Percentiles rank a stretch among this genome's conserved stretches.
phyloP scores from a whole-genome alignment of 2,329 filamentous ascomycete genomes.

The Hymenoscyphus repandus region DNA sequence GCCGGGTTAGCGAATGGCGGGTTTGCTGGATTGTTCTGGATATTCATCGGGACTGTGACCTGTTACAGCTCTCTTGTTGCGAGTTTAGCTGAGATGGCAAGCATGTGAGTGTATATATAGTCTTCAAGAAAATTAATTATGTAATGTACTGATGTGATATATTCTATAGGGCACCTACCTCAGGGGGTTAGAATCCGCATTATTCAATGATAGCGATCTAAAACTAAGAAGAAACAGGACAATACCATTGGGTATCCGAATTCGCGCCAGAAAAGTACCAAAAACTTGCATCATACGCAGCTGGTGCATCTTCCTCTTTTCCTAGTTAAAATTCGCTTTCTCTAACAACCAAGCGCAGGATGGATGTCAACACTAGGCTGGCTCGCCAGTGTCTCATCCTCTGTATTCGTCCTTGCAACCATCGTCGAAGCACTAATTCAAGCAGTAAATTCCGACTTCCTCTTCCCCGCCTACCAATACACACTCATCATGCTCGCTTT shows the following conservation, averaged over 20 bases:
- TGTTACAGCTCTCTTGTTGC: slow-evolving; percentile 27
- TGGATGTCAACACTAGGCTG: slow-evolving; percentile 44
- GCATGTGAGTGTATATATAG: slow-evolving; percentile 13
- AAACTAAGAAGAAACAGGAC: slow-evolving; percentile 28
- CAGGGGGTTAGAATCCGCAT: slow-evolving; percentile 5
- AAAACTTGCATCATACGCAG: slow-evolving; percentile 49
- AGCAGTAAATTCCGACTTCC: slow-evolving; percentile 32
- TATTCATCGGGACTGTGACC: slow-evolving; percentile 33
- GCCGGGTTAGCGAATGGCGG: slow-evolving; percentile 27
- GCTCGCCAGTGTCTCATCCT: slow-evolving; percentile 38
- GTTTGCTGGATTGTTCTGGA: slow-evolving; percentile 36
- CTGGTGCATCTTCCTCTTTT: slow-evolving; percentile 27
- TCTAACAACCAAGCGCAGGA: slow-evolving; percentile 25
- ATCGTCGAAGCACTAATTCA: slow-evolving; percentile 39
- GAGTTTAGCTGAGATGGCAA: slow-evolving; percentile 26
- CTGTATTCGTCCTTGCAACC: slow-evolving; percentile 39
- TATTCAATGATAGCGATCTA: no score
- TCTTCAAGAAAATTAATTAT: no score
- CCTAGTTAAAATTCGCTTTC: background rate
- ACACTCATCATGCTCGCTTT: slow-evolving; percentile 40
- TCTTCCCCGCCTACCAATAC: slow-evolving; percentile 37
- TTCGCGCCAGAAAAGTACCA: slow-evolving; percentile 44
- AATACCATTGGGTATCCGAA: slow-evolving; percentile 54
- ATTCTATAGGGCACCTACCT: slow-evolving; percentile 16
- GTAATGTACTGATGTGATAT: background rate